phyloP scores from a whole-genome alignment of 108 stramenopile species.

The Fragilaria crotonensis region DNA sequence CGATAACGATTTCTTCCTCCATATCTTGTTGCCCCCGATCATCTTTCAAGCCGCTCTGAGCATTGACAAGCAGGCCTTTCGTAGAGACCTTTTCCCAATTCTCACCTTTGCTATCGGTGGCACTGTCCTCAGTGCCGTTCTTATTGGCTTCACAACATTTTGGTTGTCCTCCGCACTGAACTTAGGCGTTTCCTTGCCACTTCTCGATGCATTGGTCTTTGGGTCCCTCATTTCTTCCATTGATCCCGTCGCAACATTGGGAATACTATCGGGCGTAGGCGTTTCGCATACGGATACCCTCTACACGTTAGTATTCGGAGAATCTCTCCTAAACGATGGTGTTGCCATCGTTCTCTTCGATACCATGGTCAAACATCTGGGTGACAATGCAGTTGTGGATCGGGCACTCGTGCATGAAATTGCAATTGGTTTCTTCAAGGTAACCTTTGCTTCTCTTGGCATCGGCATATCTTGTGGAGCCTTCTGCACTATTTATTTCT shows the following conservation, averaged over 20 bases:
- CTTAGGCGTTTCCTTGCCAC: conserved; percentile 9
- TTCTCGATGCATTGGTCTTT: conserved; percentile 40
- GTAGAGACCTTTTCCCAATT: conserved; percentile 66
- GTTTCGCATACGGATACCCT: conserved; percentile 38
- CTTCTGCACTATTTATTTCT: conserved; percentile 57
- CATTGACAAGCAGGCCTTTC: conserved; percentile 70
- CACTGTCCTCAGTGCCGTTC: conserved; percentile 55
- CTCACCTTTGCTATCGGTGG: conserved; percentile 73
- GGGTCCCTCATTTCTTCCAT: conserved; percentile 55
- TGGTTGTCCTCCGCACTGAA: conserved; percentile 13
- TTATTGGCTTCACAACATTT: conserved; percentile 42
- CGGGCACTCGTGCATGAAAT: conserved; percentile 4
- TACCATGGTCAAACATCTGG: conserved; percentile 30
- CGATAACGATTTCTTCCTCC: conserved; percentile 77
- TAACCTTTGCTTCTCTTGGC: conserved; percentile 49
- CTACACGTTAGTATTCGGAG: conserved; percentile 68
- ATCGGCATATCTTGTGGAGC: conserved; percentile 55
- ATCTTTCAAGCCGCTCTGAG: conserved; percentile 76
- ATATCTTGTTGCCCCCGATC: conserved; percentile 80
- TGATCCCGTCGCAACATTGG: conserved; percentile 52
- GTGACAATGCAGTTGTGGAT: conserved; percentile 22
- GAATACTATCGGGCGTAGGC: conserved; percentile 35
- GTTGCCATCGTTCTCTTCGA: conserved; percentile 44
- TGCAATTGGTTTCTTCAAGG: conserved; percentile 20
- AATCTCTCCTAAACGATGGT: conserved; percentile 73